Conservation (phyloP, 208 protist genomes). For the Vickermania spadyakhi region DNA sequence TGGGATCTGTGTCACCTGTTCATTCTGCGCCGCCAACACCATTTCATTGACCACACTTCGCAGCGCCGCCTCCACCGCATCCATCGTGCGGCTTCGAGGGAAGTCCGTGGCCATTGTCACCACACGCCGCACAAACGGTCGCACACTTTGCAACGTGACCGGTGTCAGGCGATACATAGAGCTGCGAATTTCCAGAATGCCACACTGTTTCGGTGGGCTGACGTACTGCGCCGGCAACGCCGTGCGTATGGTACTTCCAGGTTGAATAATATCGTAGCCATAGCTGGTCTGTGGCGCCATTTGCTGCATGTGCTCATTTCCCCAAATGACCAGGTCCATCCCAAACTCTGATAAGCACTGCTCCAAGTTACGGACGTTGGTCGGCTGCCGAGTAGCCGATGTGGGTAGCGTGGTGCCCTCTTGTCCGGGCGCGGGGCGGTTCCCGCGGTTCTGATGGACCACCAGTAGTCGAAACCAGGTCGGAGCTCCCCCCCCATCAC, state of each 20-base stretch:
- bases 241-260: slow-evolving; percentile 95
- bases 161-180: slow-evolving; percentile 82
- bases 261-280: slow-evolving; percentile 93
- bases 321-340: slow-evolving; percentile 98
- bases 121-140: slow-evolving; percentile 87
- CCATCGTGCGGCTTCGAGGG: slow-evolving; percentile 48
- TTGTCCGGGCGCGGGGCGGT: slow-evolving; percentile 18
- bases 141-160: slow-evolving; percentile 83
- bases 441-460: slow-evolving; percentile 97
- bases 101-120: slow-evolving; percentile 66
- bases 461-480: slow-evolving; percentile 97
- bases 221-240: slow-evolving; percentile 91
- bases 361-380: slow-evolving; percentile 91
- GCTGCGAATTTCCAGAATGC: slow-evolving; percentile 74
- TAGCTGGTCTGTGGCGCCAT: slow-evolving; percentile 81
- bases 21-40: slow-evolving; percentile 59
- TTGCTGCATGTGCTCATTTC: slow-evolving; percentile 98
- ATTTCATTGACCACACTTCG: slow-evolving; percentile 65
- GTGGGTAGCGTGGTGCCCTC: not conserved
- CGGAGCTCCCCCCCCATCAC: not conserved
- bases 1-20: slow-evolving; percentile 51
- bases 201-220: slow-evolving; percentile 90
- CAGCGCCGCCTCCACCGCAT: slow-evolving; percentile 81
- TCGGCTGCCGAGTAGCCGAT: slow-evolving; percentile 11
- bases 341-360: slow-evolving; percentile 87